Conservation (phyloP, 495 filamentous ascomycete species). For the Hypomontagnella submonticulosa region DNA sequence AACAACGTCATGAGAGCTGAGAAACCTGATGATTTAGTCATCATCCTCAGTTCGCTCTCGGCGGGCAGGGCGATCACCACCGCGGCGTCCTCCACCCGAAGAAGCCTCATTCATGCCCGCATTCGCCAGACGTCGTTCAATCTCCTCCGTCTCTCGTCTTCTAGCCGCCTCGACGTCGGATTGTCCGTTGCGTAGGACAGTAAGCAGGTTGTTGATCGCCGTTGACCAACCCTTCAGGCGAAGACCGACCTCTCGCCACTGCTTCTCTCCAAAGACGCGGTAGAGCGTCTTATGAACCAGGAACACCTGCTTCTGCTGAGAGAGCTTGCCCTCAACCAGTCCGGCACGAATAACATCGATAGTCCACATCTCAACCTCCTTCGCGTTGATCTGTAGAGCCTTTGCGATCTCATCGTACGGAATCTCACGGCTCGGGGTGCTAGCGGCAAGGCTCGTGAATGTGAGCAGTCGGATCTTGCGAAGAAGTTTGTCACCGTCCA, state of each 20-base stretch:
- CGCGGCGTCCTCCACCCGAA: conserved; percentile 45
- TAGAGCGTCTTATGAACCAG: conserved; percentile 94
- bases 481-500: conserved; percentile 71
- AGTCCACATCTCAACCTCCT: conserved; percentile 96
- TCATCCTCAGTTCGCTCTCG: conserved; percentile 61
- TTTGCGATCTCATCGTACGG: conserved; percentile 85
- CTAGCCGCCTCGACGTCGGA: conserved; percentile 69
- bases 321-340: conserved; percentile 93
- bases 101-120: conserved; percentile 49
- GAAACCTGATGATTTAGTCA: conserved; percentile 49
- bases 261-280: conserved; percentile 95
- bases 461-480: conserved; percentile 96
- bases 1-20: conserved; percentile 27
- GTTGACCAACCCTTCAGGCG: conserved; percentile 89
- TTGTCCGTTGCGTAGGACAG: conserved; percentile 80
- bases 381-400: conserved; percentile 79
- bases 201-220: conserved; percentile 77
- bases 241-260: conserved; percentile 93
- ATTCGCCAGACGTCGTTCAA: conserved; percentile 66
- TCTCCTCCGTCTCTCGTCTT: conserved; percentile 67
- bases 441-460: conserved; percentile 86
- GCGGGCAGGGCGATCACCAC: conserved; percentile 43
- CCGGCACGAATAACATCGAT: conserved; percentile 97
- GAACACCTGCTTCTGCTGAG: conserved; percentile 90
- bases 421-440: conserved; percentile 81